Conservation (phyloP, 2,329 filamentous ascomycete species). For the Zalaria obscura region DNA sequence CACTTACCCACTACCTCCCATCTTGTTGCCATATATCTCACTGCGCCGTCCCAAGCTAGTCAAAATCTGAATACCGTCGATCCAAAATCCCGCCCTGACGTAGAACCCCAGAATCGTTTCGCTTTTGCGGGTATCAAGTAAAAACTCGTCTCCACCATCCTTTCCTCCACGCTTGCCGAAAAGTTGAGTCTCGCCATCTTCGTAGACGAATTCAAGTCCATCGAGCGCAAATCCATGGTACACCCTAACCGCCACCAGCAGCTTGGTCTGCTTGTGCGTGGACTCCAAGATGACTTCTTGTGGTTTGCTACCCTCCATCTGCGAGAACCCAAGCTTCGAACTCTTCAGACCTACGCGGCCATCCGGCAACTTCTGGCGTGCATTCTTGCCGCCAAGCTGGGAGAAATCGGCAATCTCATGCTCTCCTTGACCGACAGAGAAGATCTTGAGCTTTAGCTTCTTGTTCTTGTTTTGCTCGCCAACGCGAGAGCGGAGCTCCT, state of each 20-base stretch:
- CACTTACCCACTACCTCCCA: constrained; percentile 70
- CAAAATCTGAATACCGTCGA: constrained; percentile 80
- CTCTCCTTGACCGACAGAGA: constrained; percentile 60
- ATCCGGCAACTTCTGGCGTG: constrained; percentile 60
- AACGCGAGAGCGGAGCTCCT: constrained; percentile 55
- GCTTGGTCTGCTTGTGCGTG: constrained; percentile 50
- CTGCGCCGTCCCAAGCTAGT: constrained; percentile 83
- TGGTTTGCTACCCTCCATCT: constrained; percentile 54
- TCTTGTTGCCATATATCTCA: constrained; percentile 66
- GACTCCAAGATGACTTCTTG: constrained; percentile 65
- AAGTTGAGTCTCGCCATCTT: constrained; percentile 69
- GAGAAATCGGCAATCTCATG: constrained; percentile 67
- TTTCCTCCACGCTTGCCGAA: constrained; percentile 73
- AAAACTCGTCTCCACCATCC: constrained; percentile 56
- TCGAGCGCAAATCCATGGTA: constrained; percentile 68
- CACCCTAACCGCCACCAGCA: constrained; percentile 60
- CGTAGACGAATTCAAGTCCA: constrained; percentile 85
- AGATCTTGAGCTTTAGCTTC: constrained; percentile 54
- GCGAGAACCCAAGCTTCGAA: constrained; percentile 56
- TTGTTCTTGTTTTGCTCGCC: constrained; percentile 61
- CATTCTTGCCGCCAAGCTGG: constrained; percentile 53
- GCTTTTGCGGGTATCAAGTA: constrained; percentile 69
- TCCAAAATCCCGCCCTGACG: constrained; percentile 64
- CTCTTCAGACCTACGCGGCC: constrained; percentile 63
- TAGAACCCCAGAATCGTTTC: constrained; percentile 82